Conservation (phyloP, 345 rosid species). For the Lumnitzera littorea region DNA sequence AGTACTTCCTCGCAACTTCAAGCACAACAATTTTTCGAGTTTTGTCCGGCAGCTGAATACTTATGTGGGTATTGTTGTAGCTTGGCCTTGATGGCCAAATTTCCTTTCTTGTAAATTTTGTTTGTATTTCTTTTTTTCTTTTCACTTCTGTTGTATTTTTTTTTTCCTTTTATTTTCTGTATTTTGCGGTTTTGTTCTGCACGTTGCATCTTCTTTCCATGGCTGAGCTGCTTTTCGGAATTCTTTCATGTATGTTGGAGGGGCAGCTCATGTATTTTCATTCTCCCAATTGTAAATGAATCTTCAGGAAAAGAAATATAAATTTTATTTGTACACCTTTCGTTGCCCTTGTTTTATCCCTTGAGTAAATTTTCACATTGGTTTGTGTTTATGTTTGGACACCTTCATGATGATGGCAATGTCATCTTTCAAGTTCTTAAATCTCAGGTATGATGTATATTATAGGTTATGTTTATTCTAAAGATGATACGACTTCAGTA, state of each 20-base stretch:
- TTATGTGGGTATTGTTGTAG: constrained; percentile 67
- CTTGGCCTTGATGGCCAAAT: constrained; percentile 28
- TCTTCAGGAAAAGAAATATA: too few species aligned
- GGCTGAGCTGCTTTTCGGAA: constrained; percentile 12
- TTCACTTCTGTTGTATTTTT: constrained; percentile 2
- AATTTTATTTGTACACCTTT: too few species aligned
- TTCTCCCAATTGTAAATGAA: too few species aligned
- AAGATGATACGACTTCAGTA: too few species aligned
- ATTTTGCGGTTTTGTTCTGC: constrained; percentile 7
- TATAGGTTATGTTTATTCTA: too few species aligned
- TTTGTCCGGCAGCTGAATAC: constrained; percentile 96
- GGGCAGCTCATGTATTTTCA: constrained; percentile 13
- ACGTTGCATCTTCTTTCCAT: constrained; percentile 3
- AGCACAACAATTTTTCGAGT: constrained; percentile 97
- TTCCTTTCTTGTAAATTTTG: constrained; percentile 5
- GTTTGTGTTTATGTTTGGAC: too few species aligned
- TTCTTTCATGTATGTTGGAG: constrained; percentile 2
- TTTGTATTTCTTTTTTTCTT: constrained; percentile 5
- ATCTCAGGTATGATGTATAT: too few species aligned
- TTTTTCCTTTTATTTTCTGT: constrained; percentile 6
- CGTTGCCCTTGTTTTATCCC: too few species aligned
- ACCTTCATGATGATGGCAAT: too few species aligned
- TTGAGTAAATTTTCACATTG: too few species aligned
- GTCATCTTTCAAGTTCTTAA: too few species aligned
- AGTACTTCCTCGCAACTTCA: constrained; percentile 80